Evolutionary conservation across 208 protist species (phyloP), one percentile per base, ranked within the genome.

Genomic region (Trypanosoma rangeli): DNA sequence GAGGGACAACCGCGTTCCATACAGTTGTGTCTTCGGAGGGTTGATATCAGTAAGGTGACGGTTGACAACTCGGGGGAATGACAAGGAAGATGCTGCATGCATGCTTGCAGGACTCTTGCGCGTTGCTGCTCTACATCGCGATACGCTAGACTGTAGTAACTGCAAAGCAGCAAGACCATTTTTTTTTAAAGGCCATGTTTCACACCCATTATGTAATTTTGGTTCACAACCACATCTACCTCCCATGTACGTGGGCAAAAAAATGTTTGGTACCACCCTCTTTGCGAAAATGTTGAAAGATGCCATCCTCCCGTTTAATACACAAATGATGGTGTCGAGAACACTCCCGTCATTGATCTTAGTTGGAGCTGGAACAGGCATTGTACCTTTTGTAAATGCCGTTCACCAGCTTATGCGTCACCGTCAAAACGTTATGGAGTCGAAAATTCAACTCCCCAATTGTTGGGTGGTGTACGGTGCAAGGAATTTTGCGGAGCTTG

Each of bases 381-480:
- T 96, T 60, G 86, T 83, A 15, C 91, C 91, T 28, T 70, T 94
- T 48, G 83, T 94, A 42, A 82, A 81, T 48, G 87, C 78, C 33
- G 79, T 96, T 55, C 48, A 79, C n/a, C 77, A 85, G 58, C 77
- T 93, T 29, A 15, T 78, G 56, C 55, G 69, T 35, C 64, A 64
- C 15, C 81, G 77, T 22, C 58, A 70, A 33, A 46, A n/a, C 28
- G n/a, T n/a, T 44, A 31, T 50, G n/a, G n/a, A 10, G 9, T 61
- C 12, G 50, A 28, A 10, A 63, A 4, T 49, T n/a, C 12, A 8
- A 29, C 73, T 73, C 0, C 82, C 80, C 35, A 72, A 77, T n/a
- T 90, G 80, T 49, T 89, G 79, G 81, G 78, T 91, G 5, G 73
- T 92, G 31, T 94, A 95, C 66, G 90, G 90, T 20, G 86, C 77